Conservation (phyloP, 2,329 filamentous ascomycete species). For the Ophiostoma australiae region DNA sequence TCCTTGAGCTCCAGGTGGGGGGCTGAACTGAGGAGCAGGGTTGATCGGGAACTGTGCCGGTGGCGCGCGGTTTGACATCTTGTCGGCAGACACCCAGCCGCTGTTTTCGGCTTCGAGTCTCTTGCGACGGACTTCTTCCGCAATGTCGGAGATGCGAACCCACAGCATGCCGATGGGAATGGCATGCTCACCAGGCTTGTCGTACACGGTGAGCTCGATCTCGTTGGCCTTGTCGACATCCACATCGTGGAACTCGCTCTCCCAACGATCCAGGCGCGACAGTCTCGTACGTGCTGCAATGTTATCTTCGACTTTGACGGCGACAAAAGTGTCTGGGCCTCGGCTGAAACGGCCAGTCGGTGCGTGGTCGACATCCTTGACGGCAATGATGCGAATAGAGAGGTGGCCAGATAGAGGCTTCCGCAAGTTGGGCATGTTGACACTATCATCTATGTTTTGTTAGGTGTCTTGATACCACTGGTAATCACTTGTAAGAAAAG, state of each 20-base stretch:
- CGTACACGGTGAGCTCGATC: conserved; percentile 95
- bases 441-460: conserved; percentile 70
- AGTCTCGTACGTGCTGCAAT: conserved; percentile 83
- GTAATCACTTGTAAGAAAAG: background rate
- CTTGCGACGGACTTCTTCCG: conserved; percentile 94
- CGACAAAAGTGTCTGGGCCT: conserved; percentile 89
- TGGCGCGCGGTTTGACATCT: conserved; percentile 56
- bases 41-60: conserved; percentile 55
- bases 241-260: conserved; percentile 83
- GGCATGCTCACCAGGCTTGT: conserved; percentile 85
- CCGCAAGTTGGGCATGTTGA: conserved; percentile 89
- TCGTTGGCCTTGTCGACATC: conserved; percentile 98
- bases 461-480: background rate
- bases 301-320: conserved; percentile 93
- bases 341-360: conserved; percentile 77
- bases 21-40: conserved; percentile 44
- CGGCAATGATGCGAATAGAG: conserved; percentile 76
- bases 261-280: conserved; percentile 83
- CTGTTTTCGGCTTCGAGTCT: conserved; percentile 92
- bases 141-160: conserved; percentile 94
- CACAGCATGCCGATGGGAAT: conserved; percentile 92
- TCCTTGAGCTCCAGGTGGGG: conserved; percentile 42
- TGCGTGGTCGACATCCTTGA: conserved; percentile 92
- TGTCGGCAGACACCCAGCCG: conserved; percentile 95
- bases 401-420: conserved; percentile 94